Evolutionary conservation across 2,329 filamentous ascomycete species (phyloP).

Genomic region (Ceratocystis albifundus): DNA sequence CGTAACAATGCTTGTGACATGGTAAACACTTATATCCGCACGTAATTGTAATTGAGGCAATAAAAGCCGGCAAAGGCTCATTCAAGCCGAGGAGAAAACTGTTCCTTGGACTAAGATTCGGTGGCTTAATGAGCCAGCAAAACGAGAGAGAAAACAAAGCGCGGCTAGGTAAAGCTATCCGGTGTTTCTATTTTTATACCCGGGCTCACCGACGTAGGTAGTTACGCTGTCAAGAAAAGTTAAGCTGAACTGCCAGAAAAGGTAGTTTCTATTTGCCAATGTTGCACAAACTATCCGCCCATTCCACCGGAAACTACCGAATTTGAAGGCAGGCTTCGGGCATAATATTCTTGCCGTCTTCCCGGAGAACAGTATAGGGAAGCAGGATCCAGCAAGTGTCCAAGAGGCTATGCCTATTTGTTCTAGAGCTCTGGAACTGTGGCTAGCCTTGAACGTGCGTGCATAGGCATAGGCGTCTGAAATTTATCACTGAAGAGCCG

Average conservation of each 20-base stretch:
- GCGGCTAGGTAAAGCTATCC: too few relatives aligned
- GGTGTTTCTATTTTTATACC: not conserved
- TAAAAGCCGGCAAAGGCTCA: too few relatives aligned
- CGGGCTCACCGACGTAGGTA: not conserved
- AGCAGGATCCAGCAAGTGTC: not conserved
- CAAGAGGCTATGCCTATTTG: not conserved
- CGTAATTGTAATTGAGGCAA: too few relatives aligned
- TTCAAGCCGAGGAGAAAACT: too few relatives aligned
- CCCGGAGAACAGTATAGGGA: not conserved
- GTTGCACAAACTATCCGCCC: not conserved
- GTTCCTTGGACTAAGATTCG: too few relatives aligned
- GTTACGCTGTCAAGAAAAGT: not conserved
- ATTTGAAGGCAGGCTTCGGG: not conserved
- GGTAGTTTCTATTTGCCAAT: slow-evolving; percentile 7
- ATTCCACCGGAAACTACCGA: not conserved
- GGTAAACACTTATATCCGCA: too few relatives aligned
- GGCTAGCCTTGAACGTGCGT: not conserved
- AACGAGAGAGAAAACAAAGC: too few relatives aligned
- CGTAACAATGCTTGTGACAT: too few relatives aligned
- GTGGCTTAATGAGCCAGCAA: too few relatives aligned
- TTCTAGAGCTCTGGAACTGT: not conserved
- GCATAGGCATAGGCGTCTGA: too few relatives aligned
- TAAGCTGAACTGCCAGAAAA: not conserved
- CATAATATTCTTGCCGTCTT: not conserved
- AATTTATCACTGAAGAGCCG: too few relatives aligned